These are phyloP conservation scores for Claviceps monticola DNA, from an alignment of 2,329 filamentous ascomycete species.

Conservation along the genomic window DNA sequence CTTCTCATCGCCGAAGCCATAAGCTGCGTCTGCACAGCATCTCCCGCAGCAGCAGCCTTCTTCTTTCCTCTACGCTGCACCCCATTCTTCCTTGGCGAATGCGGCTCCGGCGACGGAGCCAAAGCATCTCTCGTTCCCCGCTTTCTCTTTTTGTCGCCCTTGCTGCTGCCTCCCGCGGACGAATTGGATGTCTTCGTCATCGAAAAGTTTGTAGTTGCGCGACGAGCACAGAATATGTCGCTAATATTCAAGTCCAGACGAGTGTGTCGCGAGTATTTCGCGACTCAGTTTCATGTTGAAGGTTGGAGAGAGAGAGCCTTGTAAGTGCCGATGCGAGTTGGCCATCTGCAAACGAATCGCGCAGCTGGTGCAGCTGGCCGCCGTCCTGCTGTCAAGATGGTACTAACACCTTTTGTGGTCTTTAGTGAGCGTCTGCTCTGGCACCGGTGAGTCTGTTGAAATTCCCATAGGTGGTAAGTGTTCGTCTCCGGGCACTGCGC, in stretches of 20 bases:
- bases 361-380: slow-evolving; percentile 5
- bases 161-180: background rate
- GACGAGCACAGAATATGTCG: background rate
- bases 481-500: no score
- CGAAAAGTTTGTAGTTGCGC: background rate
- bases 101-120: background rate
- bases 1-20: background rate
- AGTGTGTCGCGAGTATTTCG: slow-evolving; percentile 3
- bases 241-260: background rate
- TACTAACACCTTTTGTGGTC: no score
- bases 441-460: no score
- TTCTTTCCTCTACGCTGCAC: background rate
- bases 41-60: background rate
- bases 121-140: background rate
- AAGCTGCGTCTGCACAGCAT: background rate
- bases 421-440: no score
- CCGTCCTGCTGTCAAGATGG: no score
- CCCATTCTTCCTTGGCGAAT: background rate
- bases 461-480: background rate
- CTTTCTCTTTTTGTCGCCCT: background rate
- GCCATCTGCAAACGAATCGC: slow-evolving; percentile 10
- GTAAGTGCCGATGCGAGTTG: slow-evolving; percentile 3
- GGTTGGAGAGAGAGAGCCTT: slow-evolving; percentile 5
- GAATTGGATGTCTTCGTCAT: background rate
- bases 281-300: slow-evolving; percentile 4